A percentile compares a stretch with the other conserved stretches of the same genome.
Evolutionary conservation across 106 monocot genomes (phyloP).

Genomic region (Acorus calamus): DNA sequence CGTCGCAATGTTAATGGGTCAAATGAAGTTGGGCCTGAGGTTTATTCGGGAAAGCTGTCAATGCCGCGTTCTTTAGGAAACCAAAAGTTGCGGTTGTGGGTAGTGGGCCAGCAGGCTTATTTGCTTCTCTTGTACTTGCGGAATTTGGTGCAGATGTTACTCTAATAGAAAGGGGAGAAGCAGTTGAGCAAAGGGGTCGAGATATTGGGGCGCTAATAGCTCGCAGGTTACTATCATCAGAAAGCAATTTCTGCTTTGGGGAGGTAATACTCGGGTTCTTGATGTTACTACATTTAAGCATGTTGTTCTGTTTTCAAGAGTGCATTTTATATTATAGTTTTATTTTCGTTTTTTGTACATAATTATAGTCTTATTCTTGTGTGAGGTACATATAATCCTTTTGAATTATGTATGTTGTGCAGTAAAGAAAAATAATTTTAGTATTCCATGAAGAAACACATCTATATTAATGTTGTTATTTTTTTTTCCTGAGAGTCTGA

Average conservation of each 20-base stretch:
- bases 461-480: too few relatives aligned
- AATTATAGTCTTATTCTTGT: too few relatives aligned
- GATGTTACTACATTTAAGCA: not conserved
- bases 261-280: constrained; percentile 47
- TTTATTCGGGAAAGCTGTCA: constrained; percentile 5
- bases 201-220: constrained; percentile 92
- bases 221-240: constrained; percentile 52
- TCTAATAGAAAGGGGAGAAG: constrained; percentile 87
- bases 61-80: constrained; percentile 11
- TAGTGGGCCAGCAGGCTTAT: constrained; percentile 91
- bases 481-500: too few relatives aligned
- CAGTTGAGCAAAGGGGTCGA: constrained; percentile 96
- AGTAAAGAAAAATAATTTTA: too few relatives aligned
- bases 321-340: too few relatives aligned
- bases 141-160: constrained; percentile 93
- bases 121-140: constrained; percentile 87
- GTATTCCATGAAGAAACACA: too few relatives aligned
- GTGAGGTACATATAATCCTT: too few relatives aligned
- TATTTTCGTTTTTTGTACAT: too few relatives aligned
- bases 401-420: too few relatives aligned
- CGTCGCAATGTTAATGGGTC: not conserved
- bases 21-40: constrained; percentile 11
- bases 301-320: too few relatives aligned
- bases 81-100: constrained; percentile 86
- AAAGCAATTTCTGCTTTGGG: constrained; percentile 98